A percentile compares a stretch with the other conserved stretches of the same genome.
Conservation (phyloP, 805 yeast genomes). For the Candida loeiensis region DNA sequence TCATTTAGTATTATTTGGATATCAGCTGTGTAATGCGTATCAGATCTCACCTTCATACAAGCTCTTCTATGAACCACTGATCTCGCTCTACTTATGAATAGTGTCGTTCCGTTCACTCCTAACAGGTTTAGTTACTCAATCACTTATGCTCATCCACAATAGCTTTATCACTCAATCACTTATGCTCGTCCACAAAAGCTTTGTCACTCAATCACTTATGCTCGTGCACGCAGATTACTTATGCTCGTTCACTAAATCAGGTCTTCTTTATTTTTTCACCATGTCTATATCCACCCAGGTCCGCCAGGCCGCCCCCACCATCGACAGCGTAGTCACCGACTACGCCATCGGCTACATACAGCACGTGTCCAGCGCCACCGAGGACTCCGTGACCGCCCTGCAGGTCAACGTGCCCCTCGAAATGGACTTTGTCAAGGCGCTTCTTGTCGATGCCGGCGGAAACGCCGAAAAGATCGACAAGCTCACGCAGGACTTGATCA, state of each 20-base stretch:
- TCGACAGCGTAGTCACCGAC: constrained; percentile 83
- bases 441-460: constrained; percentile 84
- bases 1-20: too few species aligned
- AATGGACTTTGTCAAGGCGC: constrained; percentile 58
- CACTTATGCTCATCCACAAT: too few species aligned
- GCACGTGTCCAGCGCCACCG: constrained; percentile 72
- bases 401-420: constrained; percentile 66
- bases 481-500: constrained; percentile 46
- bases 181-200: too few species aligned
- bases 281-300: constrained; percentile 54
- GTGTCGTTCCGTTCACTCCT: too few species aligned
- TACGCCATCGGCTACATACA: constrained; percentile 90
- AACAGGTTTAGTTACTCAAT: too few species aligned
- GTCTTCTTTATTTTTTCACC: background rate
- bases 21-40: too few species aligned
- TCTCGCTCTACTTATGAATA: too few species aligned
- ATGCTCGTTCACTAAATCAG: background rate
- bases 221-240: background rate
- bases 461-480: constrained; percentile 49
- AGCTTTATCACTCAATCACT: too few species aligned
- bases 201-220: too few species aligned
- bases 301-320: constrained; percentile 79
- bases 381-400: constrained; percentile 77
- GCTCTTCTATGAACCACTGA: too few species aligned
- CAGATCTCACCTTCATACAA: too few species aligned